phyloP scores from a whole-genome alignment of 352 stramenopile species.

The Phytophthora litchii region DNA sequence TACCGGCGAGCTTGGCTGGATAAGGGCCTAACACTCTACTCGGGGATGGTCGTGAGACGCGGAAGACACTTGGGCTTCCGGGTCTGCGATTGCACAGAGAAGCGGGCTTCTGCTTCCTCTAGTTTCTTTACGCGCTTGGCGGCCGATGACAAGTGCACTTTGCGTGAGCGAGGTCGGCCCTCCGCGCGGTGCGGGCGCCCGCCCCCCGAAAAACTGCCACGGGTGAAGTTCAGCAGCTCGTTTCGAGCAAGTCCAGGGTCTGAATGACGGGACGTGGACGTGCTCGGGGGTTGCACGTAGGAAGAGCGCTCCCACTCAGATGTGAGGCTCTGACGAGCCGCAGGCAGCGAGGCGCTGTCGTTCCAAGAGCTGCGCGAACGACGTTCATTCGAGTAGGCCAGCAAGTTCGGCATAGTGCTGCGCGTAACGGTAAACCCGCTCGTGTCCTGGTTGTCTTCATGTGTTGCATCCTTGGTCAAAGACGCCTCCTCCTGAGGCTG shows the following conservation, averaged over 20 bases:
- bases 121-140: conserved; percentile 85
- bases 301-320: conserved; percentile 56
- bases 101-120: conserved; percentile 81
- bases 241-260: conserved; percentile 69
- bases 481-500: conserved; percentile 26
- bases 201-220: conserved; percentile 49
- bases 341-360: conserved; percentile 30
- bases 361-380: conserved; percentile 62
- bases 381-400: conserved; percentile 52
- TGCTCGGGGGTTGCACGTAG: conserved; percentile 43
- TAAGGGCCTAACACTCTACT: conserved; percentile 40
- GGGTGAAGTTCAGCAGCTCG: conserved; percentile 73
- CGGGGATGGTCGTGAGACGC: conserved; percentile 49
- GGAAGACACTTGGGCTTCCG: conserved; percentile 46
- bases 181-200: conserved; percentile 50
- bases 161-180: conserved; percentile 51
- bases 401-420: conserved; percentile 57
- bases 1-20: conserved; percentile 23
- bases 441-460: conserved; percentile 27
- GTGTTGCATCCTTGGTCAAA: conserved; percentile 3
- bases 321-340: conserved; percentile 42
- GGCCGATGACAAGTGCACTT: conserved; percentile 79
- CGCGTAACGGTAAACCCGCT: conserved; percentile 47
- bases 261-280: conserved; percentile 60
- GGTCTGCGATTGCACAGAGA: conserved; percentile 42